Percentiles rank a stretch among this genome's conserved stretches.
These are phyloP conservation scores for Epicoccum sorghinum DNA, from an alignment of 2,329 filamentous ascomycete species.

Conservation along the genomic window DNA sequence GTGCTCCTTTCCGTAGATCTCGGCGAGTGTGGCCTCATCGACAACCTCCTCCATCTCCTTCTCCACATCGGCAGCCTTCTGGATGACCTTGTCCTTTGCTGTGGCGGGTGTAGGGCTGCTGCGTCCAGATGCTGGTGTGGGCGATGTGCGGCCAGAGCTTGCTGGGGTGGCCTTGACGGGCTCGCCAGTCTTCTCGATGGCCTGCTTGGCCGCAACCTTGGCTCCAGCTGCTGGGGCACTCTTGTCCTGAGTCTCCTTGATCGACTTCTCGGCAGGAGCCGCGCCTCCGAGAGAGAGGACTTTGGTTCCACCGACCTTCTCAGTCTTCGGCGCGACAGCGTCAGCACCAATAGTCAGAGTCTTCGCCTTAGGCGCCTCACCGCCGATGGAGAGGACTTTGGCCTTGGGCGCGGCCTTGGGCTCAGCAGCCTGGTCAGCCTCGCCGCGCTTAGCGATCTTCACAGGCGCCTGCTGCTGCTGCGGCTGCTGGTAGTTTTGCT, in stretches of 20 bases:
- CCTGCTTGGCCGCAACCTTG: constrained; percentile 86
- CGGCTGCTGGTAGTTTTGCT: constrained; percentile 52
- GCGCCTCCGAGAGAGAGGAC: constrained; percentile 75
- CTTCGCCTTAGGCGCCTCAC: constrained; percentile 64
- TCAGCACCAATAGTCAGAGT: constrained; percentile 66
- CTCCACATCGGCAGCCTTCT: constrained; percentile 81
- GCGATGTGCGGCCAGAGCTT: constrained; percentile 74
- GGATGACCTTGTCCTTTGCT: constrained; percentile 63
- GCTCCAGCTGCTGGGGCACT: constrained; percentile 69
- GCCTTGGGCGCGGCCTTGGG: constrained; percentile 58
- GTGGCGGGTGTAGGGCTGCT: constrained; percentile 71
- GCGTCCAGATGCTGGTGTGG: constrained; percentile 81
- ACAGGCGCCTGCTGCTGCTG: constrained; percentile 59
- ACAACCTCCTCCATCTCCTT: constrained; percentile 81
- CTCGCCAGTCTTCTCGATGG: constrained; percentile 88
- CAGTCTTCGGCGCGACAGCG: constrained; percentile 60
- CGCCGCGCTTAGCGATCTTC: constrained; percentile 68
- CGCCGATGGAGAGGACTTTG: constrained; percentile 69
- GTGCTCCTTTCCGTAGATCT: constrained; percentile 94
- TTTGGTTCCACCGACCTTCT: constrained; percentile 62
- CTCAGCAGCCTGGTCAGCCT: constrained; percentile 56
- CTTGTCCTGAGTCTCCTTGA: constrained; percentile 53
- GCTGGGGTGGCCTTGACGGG: constrained; percentile 55
- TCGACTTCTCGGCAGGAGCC: constrained; percentile 57
- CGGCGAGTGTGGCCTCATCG: constrained; percentile 84